Percentiles rank a stretch among this genome's conserved stretches.
Evolutionary conservation across 257 asterid species (phyloP).

Genomic region (Ballota nigra): DNA sequence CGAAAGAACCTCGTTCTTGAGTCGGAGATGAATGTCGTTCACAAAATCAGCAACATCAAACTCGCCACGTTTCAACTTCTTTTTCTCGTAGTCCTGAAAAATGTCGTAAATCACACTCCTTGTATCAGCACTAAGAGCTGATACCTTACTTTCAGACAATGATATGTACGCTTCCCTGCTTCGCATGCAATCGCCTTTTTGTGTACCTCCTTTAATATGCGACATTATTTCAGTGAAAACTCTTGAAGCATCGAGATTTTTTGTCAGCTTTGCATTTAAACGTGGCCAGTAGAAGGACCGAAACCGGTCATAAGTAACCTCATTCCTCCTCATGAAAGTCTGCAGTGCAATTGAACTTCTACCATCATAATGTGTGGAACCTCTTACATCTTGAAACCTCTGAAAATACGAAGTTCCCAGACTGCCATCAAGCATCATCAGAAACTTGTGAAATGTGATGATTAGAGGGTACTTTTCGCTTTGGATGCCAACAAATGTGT

Average conservation of each 20-base stretch:
- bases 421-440: constrained; percentile 74
- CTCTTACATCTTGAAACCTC: constrained; percentile 36
- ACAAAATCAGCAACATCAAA: constrained; percentile 79
- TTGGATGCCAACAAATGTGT: constrained; percentile 45
- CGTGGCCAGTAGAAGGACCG: constrained; percentile 54
- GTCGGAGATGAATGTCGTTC: constrained; percentile 47
- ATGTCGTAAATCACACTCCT: constrained; percentile 47
- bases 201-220: constrained; percentile 59
- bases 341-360: constrained; percentile 42
- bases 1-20: constrained; percentile 22
- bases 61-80: constrained; percentile 46
- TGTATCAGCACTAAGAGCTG: constrained; percentile 36
- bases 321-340: constrained; percentile 49
- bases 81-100: constrained; percentile 56
- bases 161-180: constrained; percentile 39
- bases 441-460: constrained; percentile 58
- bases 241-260: constrained; percentile 49
- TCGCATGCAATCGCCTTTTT: constrained; percentile 35
- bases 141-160: constrained; percentile 36
- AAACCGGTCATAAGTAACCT: constrained; percentile 60
- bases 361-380: constrained; percentile 13
- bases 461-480: constrained; percentile 55
- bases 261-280: constrained; percentile 40
- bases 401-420: constrained; percentile 50
- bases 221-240: constrained; percentile 63